Base-by-base conservation (phyloP, 768 basidiomycete species). In the Boletus sp. region DNA sequence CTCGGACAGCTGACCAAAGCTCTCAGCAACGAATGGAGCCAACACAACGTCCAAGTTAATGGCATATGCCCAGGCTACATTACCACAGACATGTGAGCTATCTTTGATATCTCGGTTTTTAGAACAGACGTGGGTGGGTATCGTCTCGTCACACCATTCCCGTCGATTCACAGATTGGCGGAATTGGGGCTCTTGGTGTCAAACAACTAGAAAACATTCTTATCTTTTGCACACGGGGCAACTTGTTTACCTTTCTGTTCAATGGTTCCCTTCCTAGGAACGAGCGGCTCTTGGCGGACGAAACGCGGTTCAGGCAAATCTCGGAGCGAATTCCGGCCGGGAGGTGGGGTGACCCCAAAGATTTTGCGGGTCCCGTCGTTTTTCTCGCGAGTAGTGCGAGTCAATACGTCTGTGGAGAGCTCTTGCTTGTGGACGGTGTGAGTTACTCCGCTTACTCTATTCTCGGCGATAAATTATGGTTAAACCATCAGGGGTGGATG, bases 21-120 rank as follows among this genome's bases (percentile, higher is more conserved):
- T 3, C 82, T 96, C 64, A 85, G 87, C 63, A 97, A 97, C 70
- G 94, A 96, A 70, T 97, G 94, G 93, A 88, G 89, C 56, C 79
- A 80, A 64, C 82, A 90, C 63, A 92, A 91, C 60, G 83, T 96
- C 49, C 87, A 93, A 69, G 91, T 95, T 17, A 94, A 95, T 66
- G 88, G 81, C 23, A 89, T 96, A 59, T 86, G 85, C 60, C 92
- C 92, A 30, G 93, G 92, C 32, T 94, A 93, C 71, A 86, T 95
- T 63, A 80, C 81, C 27, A 96, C 93, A 34, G 93, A 96, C 62
- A 93, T 93, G 88, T 90, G 73, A 74, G 56, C 47, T 53, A 67
- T 73, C 55, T 53, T 53, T 53, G 50, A 38, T 57, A 54, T 61
- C 53, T 52, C 54, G 33, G 38, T 41, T 49, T 52, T 33, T 40